Evolutionary conservation across 1,284 basidiomycete species (phyloP), one percentile per base, ranked within the genome.

Genomic region (Cryptococcus hybrid): DNA sequence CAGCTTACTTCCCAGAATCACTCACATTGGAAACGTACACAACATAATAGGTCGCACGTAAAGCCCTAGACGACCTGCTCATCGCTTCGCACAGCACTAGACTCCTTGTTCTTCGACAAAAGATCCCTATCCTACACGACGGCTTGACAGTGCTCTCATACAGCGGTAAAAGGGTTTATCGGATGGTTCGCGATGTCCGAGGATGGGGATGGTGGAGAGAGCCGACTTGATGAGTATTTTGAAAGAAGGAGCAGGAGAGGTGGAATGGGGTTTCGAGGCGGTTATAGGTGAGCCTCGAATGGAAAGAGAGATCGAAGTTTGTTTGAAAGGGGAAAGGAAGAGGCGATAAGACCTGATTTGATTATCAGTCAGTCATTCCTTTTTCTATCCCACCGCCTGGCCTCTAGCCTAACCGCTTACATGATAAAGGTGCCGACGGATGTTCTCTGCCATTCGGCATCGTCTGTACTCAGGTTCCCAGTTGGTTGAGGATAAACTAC

Each of bases 371-470:
- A 24, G 24, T 24, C 24, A 24, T 24, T 24, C 24, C 24, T 24
- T 24, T 24, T 24, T 24, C 24, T 24, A 24, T 24, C 24, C 24
- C 24, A 24, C 24, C 24, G 24, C 24, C 24, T 24, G 24, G 24
- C 24, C 24, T 24, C 24, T 24, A 24, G 24, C 24, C 24, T 24
- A 24, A 24, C 24, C 24, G 24, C 24, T 24, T 24, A 24, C 24
- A 24, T 24, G 24, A 30, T 35, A 12, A 36, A 64, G 65, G 61
- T 9, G 59, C 66, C 13, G 66, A 67, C 43, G 66, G 13, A 65
- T 67, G 61, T 65, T 65, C 58, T 62, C 59, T 11, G 48, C 49
- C 4, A 55, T 57, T 35, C 57, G 66, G 35, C 44, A 56, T 4
- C 15, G 53, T 9, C 47, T 63, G 3, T 54, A 13, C 37, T 11